These are phyloP conservation scores for Hypoxylon rickii DNA, from an alignment of 495 filamentous ascomycete genomes.

Conservation along the genomic window DNA sequence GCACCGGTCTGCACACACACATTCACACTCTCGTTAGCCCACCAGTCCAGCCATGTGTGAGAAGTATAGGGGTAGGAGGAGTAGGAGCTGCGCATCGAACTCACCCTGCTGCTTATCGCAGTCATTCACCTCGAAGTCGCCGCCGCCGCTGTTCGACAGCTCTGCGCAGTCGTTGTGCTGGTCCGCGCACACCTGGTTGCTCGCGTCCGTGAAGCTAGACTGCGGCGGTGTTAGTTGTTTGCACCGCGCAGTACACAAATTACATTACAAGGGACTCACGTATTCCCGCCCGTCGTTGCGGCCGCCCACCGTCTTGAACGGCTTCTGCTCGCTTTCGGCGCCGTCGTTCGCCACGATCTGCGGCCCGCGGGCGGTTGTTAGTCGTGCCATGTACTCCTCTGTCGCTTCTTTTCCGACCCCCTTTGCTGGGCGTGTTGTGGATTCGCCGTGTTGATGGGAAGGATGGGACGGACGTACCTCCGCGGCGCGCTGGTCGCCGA, in stretches of 20 bases:
- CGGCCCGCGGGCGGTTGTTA: not conserved
- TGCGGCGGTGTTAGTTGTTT: conserved; percentile 12
- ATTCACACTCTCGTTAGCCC: not conserved
- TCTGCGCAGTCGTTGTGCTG: conserved; percentile 48
- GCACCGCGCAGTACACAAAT: not conserved
- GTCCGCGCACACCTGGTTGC: conserved; percentile 45
- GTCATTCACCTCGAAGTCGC: conserved; percentile 36
- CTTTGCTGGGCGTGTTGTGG: no score
- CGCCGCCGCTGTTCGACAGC: conserved; percentile 36
- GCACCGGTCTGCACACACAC: conserved; percentile 11
- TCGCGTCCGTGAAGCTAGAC: conserved; percentile 47
- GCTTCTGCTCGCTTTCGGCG: conserved; percentile 23
- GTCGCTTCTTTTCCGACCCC: no score
- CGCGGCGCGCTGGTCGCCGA: conserved; percentile 11
- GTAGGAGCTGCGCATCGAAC: conserved; percentile 7
- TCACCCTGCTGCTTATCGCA: conserved; percentile 47
- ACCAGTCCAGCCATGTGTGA: not conserved
- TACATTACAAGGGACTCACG: conserved; percentile 46
- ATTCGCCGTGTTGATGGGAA: no score
- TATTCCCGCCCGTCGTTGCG: conserved; percentile 47
- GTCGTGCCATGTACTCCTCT: no score
- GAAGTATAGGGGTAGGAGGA: not conserved
- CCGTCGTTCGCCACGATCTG: conserved; percentile 20
- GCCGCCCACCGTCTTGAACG: conserved; percentile 45
- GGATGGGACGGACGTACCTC: conserved; percentile 16